Evolutionary conservation across 2,329 filamentous ascomycete species (phyloP), one percentile per base, ranked within the genome.

Genomic region (Sporothrix schenckii): DNA sequence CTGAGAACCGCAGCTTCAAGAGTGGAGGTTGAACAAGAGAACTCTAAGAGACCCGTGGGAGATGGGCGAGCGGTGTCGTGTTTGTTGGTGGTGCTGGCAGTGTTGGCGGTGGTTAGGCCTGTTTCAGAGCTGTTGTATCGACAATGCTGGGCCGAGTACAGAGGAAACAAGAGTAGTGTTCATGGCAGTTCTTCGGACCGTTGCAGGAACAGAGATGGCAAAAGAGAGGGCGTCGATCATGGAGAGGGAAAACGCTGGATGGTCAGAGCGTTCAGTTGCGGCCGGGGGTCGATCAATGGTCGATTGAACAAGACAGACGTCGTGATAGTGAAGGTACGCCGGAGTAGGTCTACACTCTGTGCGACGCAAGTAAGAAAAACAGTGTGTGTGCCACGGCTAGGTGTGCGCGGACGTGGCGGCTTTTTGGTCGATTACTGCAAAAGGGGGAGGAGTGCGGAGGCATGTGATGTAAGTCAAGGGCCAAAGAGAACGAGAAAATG

Each of bases 51-150:
- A 53, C 19, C 47, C 14, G 53, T 14, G 19, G 6, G 50, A 50
- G 16, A 21, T 27, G 39, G 10, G 13, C 14, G 39, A 27, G 39
- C 27, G 27, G 24, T 47, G 50, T 53, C 67, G 27, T 34, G 21
- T 16, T 52, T 34, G 34, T 34, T 34, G 34, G 34, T 34, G 34
- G 34, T 34, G 34, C 7, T 53, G 69, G 27, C 30, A 14, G 16
- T 52, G 49, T 34, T 41, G 65, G 47, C 49, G 56, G 71, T 72
- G 71, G 52, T 72, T 71, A 74, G 72, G 72, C 73, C 69, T 76
- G 77, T 79, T 79, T 79, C 78, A 79, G 77, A 73, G 74, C 73
- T 72, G 75, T 74, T 70, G 77, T 79, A 77, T 77, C 76, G 77
- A 76, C 75, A 78, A 78, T 79, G 77, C 76, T 76, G 73, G 69